Base-by-base conservation (phyloP, 192 early-diverging fungal species). In the Coemansia sp. region DNA sequence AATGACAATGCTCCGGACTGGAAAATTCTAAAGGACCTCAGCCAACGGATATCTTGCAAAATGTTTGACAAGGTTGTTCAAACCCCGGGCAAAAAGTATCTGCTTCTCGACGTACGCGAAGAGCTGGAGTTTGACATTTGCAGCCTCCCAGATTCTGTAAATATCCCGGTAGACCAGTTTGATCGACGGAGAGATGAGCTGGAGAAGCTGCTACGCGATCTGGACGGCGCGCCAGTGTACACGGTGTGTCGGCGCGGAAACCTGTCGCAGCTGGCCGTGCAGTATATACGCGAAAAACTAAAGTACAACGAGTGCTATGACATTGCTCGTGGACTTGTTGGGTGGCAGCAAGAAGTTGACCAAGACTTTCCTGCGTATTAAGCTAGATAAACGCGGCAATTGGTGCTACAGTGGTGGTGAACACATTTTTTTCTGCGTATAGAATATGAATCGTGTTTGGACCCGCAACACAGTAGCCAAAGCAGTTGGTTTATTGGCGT, bases 91-190 rank as follows among this genome's bases (percentile, higher is more conserved):
- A 35, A 30, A 7, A 63, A 45, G 62, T 91, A 94, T 70, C 34
- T 97, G 16, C 71, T 99, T 33, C 71, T 99, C 40, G 97, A 99
- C 75, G 94, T 96, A 3, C 90, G 97, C 61, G 90, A 91, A n/a
- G 79, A 73, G 39, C 82, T 91, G 7, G 90, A 96, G 70, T 96
- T 86, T 78, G 85, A 89, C 26, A 96, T 97, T 48, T 94, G 93
- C 61, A 64, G 75, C 6, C 74, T 99, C 29, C 87, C 89, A 4
- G 72, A 84, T 31, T 86, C 92, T 0, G 33, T 91, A 1, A 89
- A 90, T 79, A 86, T 88, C 33, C 85, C 87, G 2, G 71, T 77
- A 31, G 66, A 66, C 46, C 64, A 75, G 58, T 71, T 81, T 40
- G 74, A 62, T 26, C 12, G 43, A 48, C 65, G 74, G 23, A 53